Evolutionary conservation across 805 yeast species (phyloP).

Genomic region (Phaffomyces opuntiae): DNA sequence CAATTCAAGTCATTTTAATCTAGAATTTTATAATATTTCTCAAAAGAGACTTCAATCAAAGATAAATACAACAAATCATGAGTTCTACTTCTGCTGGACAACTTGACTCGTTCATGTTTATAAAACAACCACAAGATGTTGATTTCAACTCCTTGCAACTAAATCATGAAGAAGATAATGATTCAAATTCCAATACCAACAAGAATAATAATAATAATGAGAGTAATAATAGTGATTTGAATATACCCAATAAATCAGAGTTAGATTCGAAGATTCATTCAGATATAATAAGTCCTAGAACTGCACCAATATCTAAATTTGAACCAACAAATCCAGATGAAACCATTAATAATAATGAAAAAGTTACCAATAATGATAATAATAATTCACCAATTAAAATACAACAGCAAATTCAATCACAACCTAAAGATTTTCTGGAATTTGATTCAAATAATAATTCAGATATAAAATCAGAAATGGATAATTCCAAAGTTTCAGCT

Average conservation of each 20-base stretch:
- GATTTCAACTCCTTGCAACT: constrained; percentile 15
- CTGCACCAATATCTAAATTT: neutral
- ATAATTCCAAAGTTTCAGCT: constrained; percentile 34
- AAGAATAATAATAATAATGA: too few species aligned
- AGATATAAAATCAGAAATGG: neutral
- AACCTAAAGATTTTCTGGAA: neutral
- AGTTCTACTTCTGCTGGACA: constrained; percentile 11
- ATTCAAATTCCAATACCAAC: too few species aligned
- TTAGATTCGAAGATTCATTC: neutral
- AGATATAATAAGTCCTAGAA: neutral
- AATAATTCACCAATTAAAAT: too few species aligned
- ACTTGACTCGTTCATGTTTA: constrained; percentile 11
- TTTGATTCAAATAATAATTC: neutral
- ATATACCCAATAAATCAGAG: neutral
- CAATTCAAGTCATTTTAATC: too few species aligned
- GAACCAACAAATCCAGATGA: constrained; percentile 11
- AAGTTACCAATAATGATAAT: neutral
- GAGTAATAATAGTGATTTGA: too few species aligned
- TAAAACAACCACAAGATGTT: constrained; percentile 12
- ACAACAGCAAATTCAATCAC: neutral
- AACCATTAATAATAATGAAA: constrained; percentile 9
- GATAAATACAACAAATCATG: constrained; percentile 1
- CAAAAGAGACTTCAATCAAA: too few species aligned
- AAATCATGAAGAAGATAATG: neutral
- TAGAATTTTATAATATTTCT: too few species aligned